phyloP scores from a whole-genome alignment of 768 basidiomycete species.

The Podaxis sp. region DNA sequence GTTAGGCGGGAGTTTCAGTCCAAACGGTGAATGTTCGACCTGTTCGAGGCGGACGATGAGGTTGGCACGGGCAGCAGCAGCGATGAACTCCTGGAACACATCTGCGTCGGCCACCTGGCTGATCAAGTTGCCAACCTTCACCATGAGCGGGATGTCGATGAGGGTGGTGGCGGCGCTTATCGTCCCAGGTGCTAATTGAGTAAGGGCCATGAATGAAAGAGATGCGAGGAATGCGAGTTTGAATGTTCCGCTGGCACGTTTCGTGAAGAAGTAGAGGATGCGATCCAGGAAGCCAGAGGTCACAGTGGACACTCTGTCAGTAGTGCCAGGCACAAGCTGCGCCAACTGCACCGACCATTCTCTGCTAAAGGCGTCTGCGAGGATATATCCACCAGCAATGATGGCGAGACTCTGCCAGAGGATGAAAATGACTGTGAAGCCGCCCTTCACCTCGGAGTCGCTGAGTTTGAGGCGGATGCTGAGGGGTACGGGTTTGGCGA shows the following conservation, averaged over 20 bases:
- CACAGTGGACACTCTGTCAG: conserved; percentile 11
- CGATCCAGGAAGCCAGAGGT: conserved; percentile 12
- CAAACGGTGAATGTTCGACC: conserved; percentile 9
- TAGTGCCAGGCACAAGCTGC: not conserved
- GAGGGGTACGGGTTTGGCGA: conserved; percentile 5
- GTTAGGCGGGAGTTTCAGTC: conserved; percentile 4
- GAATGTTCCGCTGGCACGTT: conserved; percentile 5
- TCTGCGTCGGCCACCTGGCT: not conserved
- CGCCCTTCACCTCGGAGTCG: conserved; percentile 11
- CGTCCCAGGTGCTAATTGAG: conserved; percentile 6
- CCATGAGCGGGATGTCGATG: not conserved
- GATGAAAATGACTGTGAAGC: conserved; percentile 12
- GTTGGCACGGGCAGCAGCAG: not conserved
- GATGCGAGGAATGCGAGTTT: conserved; percentile 11
- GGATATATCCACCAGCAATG: conserved; percentile 6
- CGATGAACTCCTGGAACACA: not conserved
- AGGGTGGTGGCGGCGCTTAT: conserved; percentile 11
- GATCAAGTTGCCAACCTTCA: not conserved
- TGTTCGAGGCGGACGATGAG: conserved; percentile 11
- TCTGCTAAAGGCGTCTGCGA: conserved; percentile 11
- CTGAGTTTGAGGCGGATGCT: not conserved
- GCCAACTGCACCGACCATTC: conserved; percentile 12
- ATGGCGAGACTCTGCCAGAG: conserved; percentile 9
- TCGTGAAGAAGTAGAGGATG: conserved; percentile 4
- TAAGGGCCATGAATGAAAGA: conserved; percentile 7